Evolutionary conservation across 371 early-diverging fungal genomes (phyloP), one percentile per base, ranked within the genome.

Genomic region (Mortierella sp.): DNA sequence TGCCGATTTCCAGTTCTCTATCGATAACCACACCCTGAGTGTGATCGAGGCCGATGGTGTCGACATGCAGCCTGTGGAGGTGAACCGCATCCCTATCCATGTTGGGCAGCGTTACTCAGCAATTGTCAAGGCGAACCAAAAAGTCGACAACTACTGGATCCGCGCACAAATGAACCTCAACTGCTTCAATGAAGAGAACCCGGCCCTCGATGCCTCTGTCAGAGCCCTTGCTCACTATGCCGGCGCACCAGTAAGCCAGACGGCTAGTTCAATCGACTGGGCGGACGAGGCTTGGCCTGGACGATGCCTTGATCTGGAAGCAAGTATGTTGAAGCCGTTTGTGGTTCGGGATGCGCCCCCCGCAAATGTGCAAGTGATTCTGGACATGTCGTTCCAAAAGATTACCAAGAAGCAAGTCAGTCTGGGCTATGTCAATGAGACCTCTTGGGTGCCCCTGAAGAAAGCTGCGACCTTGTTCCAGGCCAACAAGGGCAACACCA

Each of bases 21-120:
- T 90, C 24, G 89, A 89, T 54, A 69, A 74, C 54, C 91, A 90
- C 48, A 78, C 48, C 1, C 21, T 90, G 61, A 82, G 72, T 0
- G 83, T 90, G 24, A 87, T 90, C 55, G 91, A 90, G 73, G 87
- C 83, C 5, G 91, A 90, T 14, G 90, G 90, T 37, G 73, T 80
- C 11, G 79, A 76, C 46, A 73, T 88, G 64, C 71, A 85, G n/a
- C 88, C 88, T 0, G 69, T 81, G 9, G 72, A 59, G 5, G 88
- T 88, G 1, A 75, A 85, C 37, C 75, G 81, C 10, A 10, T 90
- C 5, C 83, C 82, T 0, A 80, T 90, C 31, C 73, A 83, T 77
- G 80, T 86, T 10, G 89, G 81, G 3, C 89, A 90, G 69, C 80
- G 90, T 0, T 90, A 89, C 50, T 90, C 90, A 1, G 87, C 83